phyloP scores from a whole-genome alignment of 768 basidiomycete genomes.

The Amanita molliuscula region DNA sequence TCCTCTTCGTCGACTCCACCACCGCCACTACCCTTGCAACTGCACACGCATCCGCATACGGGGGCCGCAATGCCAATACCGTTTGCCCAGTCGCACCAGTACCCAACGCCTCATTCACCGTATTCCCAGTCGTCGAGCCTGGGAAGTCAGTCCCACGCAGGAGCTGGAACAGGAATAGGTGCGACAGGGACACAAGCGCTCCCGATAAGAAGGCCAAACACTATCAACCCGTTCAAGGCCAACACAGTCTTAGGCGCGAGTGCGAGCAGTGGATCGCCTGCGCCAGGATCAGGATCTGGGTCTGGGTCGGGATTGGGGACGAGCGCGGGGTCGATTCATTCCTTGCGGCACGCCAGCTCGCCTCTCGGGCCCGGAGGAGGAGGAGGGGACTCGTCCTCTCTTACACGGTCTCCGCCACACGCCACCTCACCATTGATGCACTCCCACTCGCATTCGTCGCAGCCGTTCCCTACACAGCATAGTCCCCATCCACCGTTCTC shows the following conservation, averaged over 20 bases:
- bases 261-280: constrained; percentile 9
- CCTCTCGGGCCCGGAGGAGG: background rate
- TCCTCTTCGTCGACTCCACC: too few species aligned
- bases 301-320: background rate
- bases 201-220: constrained; percentile 1
- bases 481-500: constrained; percentile 20
- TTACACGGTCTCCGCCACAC: background rate
- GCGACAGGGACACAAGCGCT: background rate
- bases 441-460: background rate
- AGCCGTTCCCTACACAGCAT: constrained; percentile 2
- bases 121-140: background rate
- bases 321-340: constrained; percentile 4
- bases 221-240: constrained; percentile 26
- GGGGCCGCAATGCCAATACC: too few species aligned
- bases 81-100: background rate
- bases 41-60: too few species aligned
- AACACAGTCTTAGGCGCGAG: constrained; percentile 23
- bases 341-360: background rate
- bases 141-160: background rate
- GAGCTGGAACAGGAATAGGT: background rate
- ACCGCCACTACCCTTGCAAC: too few species aligned
- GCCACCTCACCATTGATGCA: background rate
- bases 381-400: background rate
- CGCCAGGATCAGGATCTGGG: background rate
- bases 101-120: background rate